These are phyloP conservation scores for Eucalyptus tenuipes DNA, from an alignment of 345 rosid genomes.

Conservation along the genomic window DNA sequence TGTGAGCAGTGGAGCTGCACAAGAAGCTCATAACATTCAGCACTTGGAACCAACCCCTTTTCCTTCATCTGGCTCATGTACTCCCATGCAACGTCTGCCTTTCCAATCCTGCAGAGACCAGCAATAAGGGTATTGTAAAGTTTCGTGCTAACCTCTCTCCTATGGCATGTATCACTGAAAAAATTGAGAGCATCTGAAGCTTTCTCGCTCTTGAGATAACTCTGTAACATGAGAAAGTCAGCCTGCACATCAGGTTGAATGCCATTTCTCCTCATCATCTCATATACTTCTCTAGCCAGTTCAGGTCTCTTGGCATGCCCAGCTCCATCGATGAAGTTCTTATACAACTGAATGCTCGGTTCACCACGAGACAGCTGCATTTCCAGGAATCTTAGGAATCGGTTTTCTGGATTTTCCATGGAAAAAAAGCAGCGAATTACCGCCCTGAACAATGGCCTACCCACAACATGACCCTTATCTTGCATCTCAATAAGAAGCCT, in stretches of 20 bases:
- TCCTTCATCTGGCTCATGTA: conserved; percentile 33
- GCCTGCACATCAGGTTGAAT: conserved; percentile 24
- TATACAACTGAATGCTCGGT: conserved; percentile 16
- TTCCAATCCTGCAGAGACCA: conserved; percentile 47
- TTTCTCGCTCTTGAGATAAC: conserved; percentile 46
- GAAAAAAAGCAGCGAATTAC: conserved; percentile 39
- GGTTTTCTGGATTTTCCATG: conserved; percentile 33
- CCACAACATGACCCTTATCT: conserved; percentile 41
- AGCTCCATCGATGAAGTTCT: conserved; percentile 65
- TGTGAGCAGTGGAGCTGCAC: conserved; percentile 25
- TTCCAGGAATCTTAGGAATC: conserved; percentile 26
- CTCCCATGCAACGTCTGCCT: conserved; percentile 30
- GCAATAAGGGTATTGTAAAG: conserved; percentile 32
- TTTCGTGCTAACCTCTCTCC: conserved; percentile 12
- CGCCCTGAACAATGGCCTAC: conserved; percentile 17
- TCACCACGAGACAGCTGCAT: conserved; percentile 37
- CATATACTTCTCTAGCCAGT: conserved; percentile 52
- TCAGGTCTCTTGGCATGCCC: conserved; percentile 57
- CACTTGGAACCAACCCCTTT: conserved; percentile 31
- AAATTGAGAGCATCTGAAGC: conserved; percentile 52
- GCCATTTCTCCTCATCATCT: conserved; percentile 49
- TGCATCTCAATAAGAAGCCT: conserved; percentile 70
- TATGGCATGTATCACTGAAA: conserved; percentile 20
- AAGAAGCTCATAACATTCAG: conserved; percentile 45
- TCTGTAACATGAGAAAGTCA: conserved; percentile 35